Conservation (phyloP, 176 grass and related monocot genomes). For the Phoenix dactylifera region DNA sequence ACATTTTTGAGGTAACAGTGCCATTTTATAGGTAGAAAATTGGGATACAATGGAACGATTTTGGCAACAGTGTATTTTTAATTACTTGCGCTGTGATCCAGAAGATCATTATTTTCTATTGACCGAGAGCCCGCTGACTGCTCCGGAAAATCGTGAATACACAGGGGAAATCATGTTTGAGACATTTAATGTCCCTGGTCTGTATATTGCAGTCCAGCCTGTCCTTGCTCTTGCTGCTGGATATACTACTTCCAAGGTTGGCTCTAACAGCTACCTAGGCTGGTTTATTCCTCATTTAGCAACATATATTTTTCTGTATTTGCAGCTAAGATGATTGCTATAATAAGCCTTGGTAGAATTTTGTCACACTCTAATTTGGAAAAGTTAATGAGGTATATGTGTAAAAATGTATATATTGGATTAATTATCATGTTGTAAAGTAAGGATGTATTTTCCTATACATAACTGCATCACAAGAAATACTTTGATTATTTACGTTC, state of each 20-base stretch:
- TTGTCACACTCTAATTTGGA: no score
- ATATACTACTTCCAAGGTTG: constrained; percentile 93
- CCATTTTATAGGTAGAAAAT: constrained; percentile 63
- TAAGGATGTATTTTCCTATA: no score
- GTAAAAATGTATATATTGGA: no score
- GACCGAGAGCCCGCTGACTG: constrained; percentile 81
- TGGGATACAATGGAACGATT: constrained; percentile 99
- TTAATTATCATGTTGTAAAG: no score
- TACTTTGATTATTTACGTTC: no score
- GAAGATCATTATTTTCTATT: constrained; percentile 97
- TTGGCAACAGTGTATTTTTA: constrained; percentile 98
- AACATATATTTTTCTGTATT: no score
- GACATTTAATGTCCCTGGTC: constrained; percentile 89
- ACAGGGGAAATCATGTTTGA: constrained; percentile 99
- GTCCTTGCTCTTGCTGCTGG: constrained; percentile 91
- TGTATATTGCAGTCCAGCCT: constrained; percentile 88
- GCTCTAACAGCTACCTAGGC: background rate
- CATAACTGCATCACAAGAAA: no score
- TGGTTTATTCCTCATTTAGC: no score
- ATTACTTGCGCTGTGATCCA: constrained; percentile 79
- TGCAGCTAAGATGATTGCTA: background rate
- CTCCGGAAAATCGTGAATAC: constrained; percentile 85
- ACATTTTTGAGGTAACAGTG: background rate
- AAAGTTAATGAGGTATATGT: no score
- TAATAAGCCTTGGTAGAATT: no score